phyloP scores from a whole-genome alignment of 2,329 filamentous ascomycete species.

The Xylaria sp. region DNA sequence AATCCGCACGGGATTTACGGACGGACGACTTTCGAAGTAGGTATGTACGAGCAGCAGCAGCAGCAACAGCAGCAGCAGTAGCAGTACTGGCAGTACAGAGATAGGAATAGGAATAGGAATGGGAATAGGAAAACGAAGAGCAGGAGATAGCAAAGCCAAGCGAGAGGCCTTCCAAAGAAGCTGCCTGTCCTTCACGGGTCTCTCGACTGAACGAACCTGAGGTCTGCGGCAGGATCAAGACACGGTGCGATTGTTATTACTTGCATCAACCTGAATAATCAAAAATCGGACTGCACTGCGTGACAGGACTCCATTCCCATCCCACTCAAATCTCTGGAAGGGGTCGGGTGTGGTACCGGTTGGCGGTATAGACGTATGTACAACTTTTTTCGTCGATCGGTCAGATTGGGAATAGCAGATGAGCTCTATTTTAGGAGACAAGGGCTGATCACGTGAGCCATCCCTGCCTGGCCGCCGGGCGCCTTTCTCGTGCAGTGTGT shows the following conservation, averaged over 20 bases:
- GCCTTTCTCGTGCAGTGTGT: neutral
- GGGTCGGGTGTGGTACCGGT: conserved; percentile 8
- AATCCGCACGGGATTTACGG: too few species aligned
- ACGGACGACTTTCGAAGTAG: too few species aligned
- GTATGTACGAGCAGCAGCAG: too few species aligned
- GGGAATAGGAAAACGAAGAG: too few species aligned
- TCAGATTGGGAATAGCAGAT: conserved; percentile 17
- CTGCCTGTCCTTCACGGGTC: neutral
- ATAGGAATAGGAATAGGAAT: too few species aligned
- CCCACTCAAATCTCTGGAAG: conserved; percentile 5
- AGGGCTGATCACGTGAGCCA: conserved; percentile 15
- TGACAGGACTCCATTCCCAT: conserved; percentile 6
- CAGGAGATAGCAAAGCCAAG: too few species aligned
- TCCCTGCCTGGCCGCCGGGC: conserved; percentile 8
- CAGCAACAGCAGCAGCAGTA: too few species aligned
- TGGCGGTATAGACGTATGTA: conserved; percentile 4
- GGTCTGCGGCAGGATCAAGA: neutral
- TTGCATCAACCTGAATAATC: conserved; percentile 14
- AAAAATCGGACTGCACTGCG: conserved; percentile 4
- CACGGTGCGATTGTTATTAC: conserved; percentile 3
- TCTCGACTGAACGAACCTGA: too few species aligned
- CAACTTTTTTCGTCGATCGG: conserved; percentile 13
- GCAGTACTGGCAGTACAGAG: too few species aligned
- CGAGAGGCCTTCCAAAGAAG: too few species aligned
- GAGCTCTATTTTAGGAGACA: conserved; percentile 18